These are phyloP conservation scores for Metschnikowia cerradonensis DNA, from an alignment of 805 yeast genomes.

Conservation along the genomic window DNA sequence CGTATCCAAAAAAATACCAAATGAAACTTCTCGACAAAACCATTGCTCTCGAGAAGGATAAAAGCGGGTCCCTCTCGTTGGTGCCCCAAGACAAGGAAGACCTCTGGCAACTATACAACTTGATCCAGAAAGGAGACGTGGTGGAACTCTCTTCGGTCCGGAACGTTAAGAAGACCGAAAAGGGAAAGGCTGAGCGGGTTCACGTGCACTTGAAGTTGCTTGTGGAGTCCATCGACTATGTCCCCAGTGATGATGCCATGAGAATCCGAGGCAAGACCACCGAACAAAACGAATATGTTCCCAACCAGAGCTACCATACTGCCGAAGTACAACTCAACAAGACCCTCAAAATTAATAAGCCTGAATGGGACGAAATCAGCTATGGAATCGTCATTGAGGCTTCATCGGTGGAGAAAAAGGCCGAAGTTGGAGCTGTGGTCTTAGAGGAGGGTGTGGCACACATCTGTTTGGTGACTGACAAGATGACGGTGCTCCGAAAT, in stretches of 20 bases:
- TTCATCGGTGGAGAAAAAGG: conserved; percentile 69
- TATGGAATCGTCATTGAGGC: conserved; percentile 63
- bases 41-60: conserved; percentile 40
- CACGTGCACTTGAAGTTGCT: conserved; percentile 45
- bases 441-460: conserved; percentile 94
- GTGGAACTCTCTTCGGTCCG: conserved; percentile 66
- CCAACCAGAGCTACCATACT: conserved; percentile 83
- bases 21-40: conserved; percentile 20
- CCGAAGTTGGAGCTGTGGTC: conserved; percentile 92
- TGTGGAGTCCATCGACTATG: conserved; percentile 72
- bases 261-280: conserved; percentile 77
- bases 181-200: conserved; percentile 49
- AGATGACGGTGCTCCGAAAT: conserved; percentile 75
- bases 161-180: conserved; percentile 45
- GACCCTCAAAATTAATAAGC: conserved; percentile 64
- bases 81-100: conserved; percentile 89
- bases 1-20: neutral
- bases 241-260: conserved; percentile 70
- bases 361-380: conserved; percentile 75
- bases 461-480: conserved; percentile 81
- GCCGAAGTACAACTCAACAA: conserved; percentile 72
- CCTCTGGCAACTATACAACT: conserved; percentile 81
- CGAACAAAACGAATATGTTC: conserved; percentile 67
- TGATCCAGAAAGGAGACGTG: conserved; percentile 72
- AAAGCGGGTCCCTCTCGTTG: conserved; percentile 61